phyloP scores from a whole-genome alignment of 495 filamentous ascomycete genomes.

The Pseudevernia furfuracea region DNA sequence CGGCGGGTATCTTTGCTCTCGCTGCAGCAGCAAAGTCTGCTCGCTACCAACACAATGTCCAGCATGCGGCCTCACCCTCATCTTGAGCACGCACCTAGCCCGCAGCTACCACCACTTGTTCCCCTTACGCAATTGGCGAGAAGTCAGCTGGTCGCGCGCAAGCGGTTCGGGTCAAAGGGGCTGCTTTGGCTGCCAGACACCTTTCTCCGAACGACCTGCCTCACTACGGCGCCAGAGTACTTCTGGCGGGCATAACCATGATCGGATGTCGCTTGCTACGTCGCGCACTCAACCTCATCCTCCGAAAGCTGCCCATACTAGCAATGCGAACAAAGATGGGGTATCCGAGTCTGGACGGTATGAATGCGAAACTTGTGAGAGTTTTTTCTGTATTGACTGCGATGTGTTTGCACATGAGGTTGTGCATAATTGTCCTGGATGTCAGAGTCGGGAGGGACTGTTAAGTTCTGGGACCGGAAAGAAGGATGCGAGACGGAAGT shows the following conservation, averaged over 20 bases:
- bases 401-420: slow-evolving; percentile 91
- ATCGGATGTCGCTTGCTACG: slow-evolving; percentile 21
- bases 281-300: slow-evolving; percentile 5
- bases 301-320: slow-evolving; percentile 12
- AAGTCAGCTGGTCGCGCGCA: slow-evolving; percentile 76
- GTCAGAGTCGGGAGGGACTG: slow-evolving; percentile 53
- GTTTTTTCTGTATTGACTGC: slow-evolving; percentile 96
- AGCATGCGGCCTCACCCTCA: slow-evolving; percentile 83
- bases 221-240: slow-evolving; percentile 22
- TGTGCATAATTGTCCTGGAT: slow-evolving; percentile 92
- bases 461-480: slow-evolving; percentile 2
- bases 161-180: slow-evolving; percentile 30
- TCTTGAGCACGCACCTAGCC: slow-evolving; percentile 91
- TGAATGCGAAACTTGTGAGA: slow-evolving; percentile 71
- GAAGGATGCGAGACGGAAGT: slow-evolving; percentile 7
- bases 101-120: slow-evolving; percentile 95
- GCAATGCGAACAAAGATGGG: slow-evolving; percentile 38
- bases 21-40: slow-evolving; percentile 86
- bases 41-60: slow-evolving; percentile 86
- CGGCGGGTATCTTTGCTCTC: slow-evolving; percentile 87
- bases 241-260: slow-evolving; percentile 15
- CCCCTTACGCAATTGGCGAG: slow-evolving; percentile 81
- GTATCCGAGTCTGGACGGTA: slow-evolving; percentile 85
- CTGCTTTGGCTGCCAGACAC: slow-evolving; percentile 45
- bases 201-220: slow-evolving; percentile 45